phyloP scores from a whole-genome alignment of 176 grass and related monocot genomes.

The Areca catechu region DNA sequence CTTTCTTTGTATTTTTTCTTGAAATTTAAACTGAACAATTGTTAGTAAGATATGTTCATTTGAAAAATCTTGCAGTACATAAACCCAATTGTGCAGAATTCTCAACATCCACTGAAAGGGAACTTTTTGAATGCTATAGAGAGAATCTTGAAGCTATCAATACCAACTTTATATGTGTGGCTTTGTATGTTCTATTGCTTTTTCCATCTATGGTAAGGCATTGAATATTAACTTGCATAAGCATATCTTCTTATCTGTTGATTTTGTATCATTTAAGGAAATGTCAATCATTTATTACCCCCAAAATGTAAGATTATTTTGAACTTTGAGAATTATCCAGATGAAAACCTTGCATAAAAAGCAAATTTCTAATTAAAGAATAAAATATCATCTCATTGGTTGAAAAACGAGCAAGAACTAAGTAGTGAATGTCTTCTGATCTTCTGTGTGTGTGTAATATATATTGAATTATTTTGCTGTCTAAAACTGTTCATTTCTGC shows the following conservation, averaged over 20 bases:
- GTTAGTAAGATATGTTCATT: background rate
- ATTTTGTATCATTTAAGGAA: too few relatives aligned
- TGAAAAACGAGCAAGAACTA: too few relatives aligned
- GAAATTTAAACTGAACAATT: conserved; percentile 2
- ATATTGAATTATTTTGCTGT: background rate
- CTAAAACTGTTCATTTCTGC: background rate
- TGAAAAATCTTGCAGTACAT: conserved; percentile 60
- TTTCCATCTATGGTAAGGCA: conserved; percentile 90
- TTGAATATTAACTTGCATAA: too few relatives aligned
- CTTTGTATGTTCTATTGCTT: conserved; percentile 99
- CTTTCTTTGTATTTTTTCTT: conserved; percentile 12
- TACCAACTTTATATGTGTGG: conserved; percentile 92
- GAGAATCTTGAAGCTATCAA: conserved; percentile 89
- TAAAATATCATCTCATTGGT: too few relatives aligned
- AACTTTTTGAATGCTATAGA: conserved; percentile 91
- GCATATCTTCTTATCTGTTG: too few relatives aligned
- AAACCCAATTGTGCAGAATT: conserved; percentile 96
- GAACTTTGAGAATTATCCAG: too few relatives aligned
- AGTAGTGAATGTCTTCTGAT: too few relatives aligned
- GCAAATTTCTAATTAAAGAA: too few relatives aligned
- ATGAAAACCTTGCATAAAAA: too few relatives aligned
- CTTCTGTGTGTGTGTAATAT: too few relatives aligned
- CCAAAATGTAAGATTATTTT: too few relatives aligned
- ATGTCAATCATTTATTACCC: too few relatives aligned
- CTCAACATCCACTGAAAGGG: conserved; percentile 79